phyloP scores from a whole-genome alignment of 169 alveolate species.

The Perkinsus chesapeaki region DNA sequence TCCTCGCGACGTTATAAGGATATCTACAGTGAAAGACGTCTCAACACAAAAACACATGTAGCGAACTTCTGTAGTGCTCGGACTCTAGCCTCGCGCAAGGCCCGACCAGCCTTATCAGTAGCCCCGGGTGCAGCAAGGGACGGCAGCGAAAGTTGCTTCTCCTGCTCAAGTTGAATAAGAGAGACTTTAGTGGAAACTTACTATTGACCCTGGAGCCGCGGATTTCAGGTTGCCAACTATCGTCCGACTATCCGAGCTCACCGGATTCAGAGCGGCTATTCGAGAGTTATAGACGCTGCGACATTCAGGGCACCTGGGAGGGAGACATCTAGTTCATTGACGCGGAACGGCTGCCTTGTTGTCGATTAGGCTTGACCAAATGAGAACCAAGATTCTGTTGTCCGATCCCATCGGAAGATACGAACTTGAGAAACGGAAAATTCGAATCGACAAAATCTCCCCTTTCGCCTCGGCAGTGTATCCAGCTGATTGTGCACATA shows the following conservation, averaged over 20 bases:
- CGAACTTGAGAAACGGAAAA: too few species aligned
- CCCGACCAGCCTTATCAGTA: not conserved
- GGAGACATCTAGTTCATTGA: not conserved
- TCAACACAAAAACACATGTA: too few species aligned
- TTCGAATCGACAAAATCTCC: too few species aligned
- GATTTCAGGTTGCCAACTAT: not conserved
- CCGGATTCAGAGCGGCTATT: not conserved
- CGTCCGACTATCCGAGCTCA: not conserved
- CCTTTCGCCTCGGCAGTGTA: too few species aligned
- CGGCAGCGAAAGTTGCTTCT: not conserved
- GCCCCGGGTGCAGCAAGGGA: not conserved
- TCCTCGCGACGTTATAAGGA: not conserved
- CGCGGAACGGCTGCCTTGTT: too few species aligned
- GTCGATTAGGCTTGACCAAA: too few species aligned
- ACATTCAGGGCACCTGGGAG: not conserved
- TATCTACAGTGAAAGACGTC: not conserved
- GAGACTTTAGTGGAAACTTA: not conserved
- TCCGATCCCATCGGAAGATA: too few species aligned
- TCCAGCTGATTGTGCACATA: too few species aligned
- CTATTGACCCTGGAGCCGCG: not conserved
- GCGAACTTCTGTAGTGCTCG: not conserved
- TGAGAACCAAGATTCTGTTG: too few species aligned
- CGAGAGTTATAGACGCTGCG: not conserved
- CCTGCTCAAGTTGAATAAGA: not conserved
- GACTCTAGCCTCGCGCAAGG: not conserved